A percentile compares a stretch with the other conserved stretches of the same genome.
phyloP scores from a whole-genome alignment of 1,284 basidiomycete species.

The Leccinum fallax region DNA sequence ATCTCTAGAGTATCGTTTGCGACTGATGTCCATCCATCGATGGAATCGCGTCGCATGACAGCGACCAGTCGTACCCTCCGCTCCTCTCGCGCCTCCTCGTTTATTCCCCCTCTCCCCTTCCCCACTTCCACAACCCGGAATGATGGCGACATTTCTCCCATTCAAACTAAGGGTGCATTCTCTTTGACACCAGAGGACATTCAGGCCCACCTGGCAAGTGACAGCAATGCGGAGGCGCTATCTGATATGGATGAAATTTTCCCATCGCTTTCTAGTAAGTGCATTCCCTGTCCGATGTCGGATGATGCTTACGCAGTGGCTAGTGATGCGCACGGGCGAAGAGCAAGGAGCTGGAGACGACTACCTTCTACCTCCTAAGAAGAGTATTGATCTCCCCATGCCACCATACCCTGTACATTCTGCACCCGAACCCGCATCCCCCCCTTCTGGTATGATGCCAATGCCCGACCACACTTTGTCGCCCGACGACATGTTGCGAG shows the following conservation, averaged over 20 bases:
- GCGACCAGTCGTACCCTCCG: conserved; percentile 51
- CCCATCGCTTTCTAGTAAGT: conserved; percentile 64
- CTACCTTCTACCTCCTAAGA: conserved; percentile 40
- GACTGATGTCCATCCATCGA: conserved; percentile 62
- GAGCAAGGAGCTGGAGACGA: conserved; percentile 40
- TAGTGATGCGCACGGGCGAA: conserved; percentile 67
- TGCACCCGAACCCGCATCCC: conserved; percentile 38
- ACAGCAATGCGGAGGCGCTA: conserved; percentile 15
- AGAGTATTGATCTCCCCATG: conserved; percentile 31
- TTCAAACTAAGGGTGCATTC: conserved; percentile 67
- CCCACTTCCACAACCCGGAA: conserved; percentile 28
- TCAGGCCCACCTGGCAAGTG: conserved; percentile 39
- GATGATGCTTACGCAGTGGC: conserved; percentile 8
- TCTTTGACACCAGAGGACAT: conserved; percentile 72
- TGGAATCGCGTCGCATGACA: conserved; percentile 55
- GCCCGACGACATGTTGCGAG: conserved; percentile 75
- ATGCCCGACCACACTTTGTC: conserved; percentile 55
- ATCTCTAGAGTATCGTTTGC: conserved; percentile 75
- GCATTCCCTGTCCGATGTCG: background rate
- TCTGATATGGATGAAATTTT: conserved; percentile 56
- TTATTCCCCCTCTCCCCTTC: conserved; percentile 56
- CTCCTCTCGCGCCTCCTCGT: conserved; percentile 48
- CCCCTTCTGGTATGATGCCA: conserved; percentile 47
- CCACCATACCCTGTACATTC: conserved; percentile 38
- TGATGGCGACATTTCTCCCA: conserved; percentile 57